These are phyloP conservation scores for Coniella lustricola DNA, from an alignment of 2,329 filamentous ascomycete species.

Conservation along the genomic window DNA sequence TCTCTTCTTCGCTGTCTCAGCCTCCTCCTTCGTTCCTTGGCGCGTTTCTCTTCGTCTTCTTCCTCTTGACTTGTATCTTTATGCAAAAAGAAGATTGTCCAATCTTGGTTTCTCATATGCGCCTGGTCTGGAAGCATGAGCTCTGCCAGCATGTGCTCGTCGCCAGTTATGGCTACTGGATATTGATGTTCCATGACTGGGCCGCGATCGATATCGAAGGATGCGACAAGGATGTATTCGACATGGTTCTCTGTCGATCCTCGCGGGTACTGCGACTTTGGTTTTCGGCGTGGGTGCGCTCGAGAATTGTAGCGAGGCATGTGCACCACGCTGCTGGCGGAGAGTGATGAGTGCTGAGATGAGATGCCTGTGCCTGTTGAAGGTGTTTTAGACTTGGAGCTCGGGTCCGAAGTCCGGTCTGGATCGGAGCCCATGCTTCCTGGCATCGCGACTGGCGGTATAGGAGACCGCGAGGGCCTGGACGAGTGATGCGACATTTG, in stretches of 20 bases:
- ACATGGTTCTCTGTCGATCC: slow-evolving; percentile 82
- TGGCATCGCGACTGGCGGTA: slow-evolving; percentile 30
- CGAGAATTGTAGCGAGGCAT: slow-evolving; percentile 41
- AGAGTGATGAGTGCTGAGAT: slow-evolving; percentile 55
- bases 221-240: slow-evolving; percentile 95
- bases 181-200: slow-evolving; percentile 99
- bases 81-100: slow-evolving; percentile 98
- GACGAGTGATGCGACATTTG: slow-evolving; percentile 46
- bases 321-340: slow-evolving; percentile 25
- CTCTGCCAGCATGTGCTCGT: slow-evolving; percentile 97
- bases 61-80: slow-evolving; percentile 84
- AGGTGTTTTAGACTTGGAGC: slow-evolving; percentile 52
- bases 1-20: slow-evolving; percentile 47
- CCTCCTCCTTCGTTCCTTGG: slow-evolving; percentile 46
- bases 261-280: slow-evolving; percentile 71
- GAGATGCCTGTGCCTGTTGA: slow-evolving; percentile 49
- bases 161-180: slow-evolving; percentile 86
- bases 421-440: slow-evolving; percentile 34
- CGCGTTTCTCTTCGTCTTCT: slow-evolving; percentile 63
- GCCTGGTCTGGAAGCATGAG: slow-evolving; percentile 97
- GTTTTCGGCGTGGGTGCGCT: slow-evolving; percentile 45
- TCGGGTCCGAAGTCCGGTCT: slow-evolving; percentile 52
- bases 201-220: slow-evolving; percentile 92
- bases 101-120: slow-evolving; percentile 90
- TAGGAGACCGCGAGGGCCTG: slow-evolving; percentile 49